Base-by-base conservation (phyloP, 202 grass and related monocot species). In the Panicum hallii region DNA sequence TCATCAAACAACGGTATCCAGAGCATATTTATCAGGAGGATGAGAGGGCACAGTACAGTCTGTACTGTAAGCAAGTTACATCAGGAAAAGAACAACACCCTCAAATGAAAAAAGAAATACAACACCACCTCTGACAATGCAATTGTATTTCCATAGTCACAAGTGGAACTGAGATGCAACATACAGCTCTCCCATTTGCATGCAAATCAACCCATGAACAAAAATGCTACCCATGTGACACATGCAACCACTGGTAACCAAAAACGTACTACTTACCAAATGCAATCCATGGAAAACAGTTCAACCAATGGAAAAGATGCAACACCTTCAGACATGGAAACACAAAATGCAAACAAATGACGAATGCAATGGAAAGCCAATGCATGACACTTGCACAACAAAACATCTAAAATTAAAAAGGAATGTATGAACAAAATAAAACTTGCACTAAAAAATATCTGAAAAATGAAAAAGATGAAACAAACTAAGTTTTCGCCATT, bases 291-390 rank as follows among this genome's bases (percentile, higher is more conserved):
- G 28, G 14, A 34, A 53, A 73, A 34, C 7, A 74, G 46, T 73
- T 14, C 46, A 72, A 34, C 70, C 69, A 72, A 17, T 9, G 9
- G 46, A 52, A 52, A 73, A 49, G 6, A 32, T 15, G 22, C 47
- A 73, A 36, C 26, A 19, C 26, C 14, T 36, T 73, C 47, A 53
- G 53, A 73, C 8, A 73, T 73, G 23, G 69, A 72, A 72, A 72
- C 14, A 73, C 23, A 50, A 11, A 3, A 47, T 4, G 15, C 26
- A 52, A 34, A 54, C 7, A 53, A 36, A 50, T 74, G 32, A 54
- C 53, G 47, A 53, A 17, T 36, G 28, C 16, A 73, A 32, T 15
- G 36, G 48, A 74, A 74, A 62, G 23, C 22, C 23, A 13, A 63
- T 32, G 23, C 70, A 72, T 52, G 70, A 52, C 28, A 72, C 22